A percentile compares a stretch with the other conserved stretches of the same genome.
Evolutionary conservation across 2,329 filamentous ascomycete genomes (phyloP).

Genomic region (Bipolaris victoriae): DNA sequence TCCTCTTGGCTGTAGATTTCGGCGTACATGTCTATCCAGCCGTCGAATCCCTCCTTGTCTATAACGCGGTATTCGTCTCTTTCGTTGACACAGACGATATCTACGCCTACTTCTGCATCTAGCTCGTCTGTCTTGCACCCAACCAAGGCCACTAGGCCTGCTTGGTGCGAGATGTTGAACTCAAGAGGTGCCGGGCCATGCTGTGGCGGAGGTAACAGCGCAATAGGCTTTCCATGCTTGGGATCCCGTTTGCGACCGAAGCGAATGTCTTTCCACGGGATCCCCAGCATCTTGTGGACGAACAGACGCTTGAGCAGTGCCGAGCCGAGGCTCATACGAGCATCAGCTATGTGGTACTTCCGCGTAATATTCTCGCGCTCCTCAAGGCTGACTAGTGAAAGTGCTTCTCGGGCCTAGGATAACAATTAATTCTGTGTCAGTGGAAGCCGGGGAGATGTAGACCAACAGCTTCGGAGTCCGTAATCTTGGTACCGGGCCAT

Average conservation of each 20-base stretch:
- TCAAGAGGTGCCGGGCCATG: slow-evolving; percentile 53
- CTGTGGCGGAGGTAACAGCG: slow-evolving; percentile 44
- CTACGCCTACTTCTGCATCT: slow-evolving; percentile 67
- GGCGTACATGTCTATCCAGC: slow-evolving; percentile 73
- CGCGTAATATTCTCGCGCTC: slow-evolving; percentile 65
- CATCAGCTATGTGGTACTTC: slow-evolving; percentile 72
- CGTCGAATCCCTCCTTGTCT: slow-evolving; percentile 67
- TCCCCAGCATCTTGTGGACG: slow-evolving; percentile 63
- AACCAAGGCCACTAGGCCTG: slow-evolving; percentile 72
- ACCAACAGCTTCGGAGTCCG: slow-evolving; percentile 24
- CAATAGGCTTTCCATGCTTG: slow-evolving; percentile 59
- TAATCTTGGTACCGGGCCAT: slow-evolving; percentile 56
- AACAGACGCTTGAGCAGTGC: slow-evolving; percentile 75
- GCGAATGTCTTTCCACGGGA: slow-evolving; percentile 66
- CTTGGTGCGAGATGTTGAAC: slow-evolving; percentile 83
- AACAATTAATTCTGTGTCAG: background rate
- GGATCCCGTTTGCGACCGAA: slow-evolving; percentile 62
- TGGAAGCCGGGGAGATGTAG: background rate
- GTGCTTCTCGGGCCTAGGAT: slow-evolving; percentile 50
- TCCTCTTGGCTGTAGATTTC: slow-evolving; percentile 72
- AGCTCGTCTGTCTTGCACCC: slow-evolving; percentile 46
- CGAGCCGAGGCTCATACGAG: slow-evolving; percentile 75
- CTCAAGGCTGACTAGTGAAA: slow-evolving; percentile 52
- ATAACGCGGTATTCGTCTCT: slow-evolving; percentile 66
- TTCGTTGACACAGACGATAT: slow-evolving; percentile 78